Evolutionary conservation across 2,329 filamentous ascomycete species (phyloP).

Genomic region (Aureobasidium melanogenum): DNA sequence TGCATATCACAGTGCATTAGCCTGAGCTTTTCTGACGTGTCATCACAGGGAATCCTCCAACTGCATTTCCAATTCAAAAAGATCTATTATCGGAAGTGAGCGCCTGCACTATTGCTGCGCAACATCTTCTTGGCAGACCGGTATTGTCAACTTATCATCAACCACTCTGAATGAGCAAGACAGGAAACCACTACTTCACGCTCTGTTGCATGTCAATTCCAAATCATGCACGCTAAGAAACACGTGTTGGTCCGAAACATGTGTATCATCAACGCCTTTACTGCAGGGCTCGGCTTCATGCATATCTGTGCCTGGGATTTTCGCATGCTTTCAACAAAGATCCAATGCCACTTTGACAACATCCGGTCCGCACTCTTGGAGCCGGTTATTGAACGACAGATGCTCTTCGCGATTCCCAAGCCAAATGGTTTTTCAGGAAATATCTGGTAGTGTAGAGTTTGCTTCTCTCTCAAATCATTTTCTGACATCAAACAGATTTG

Average conservation of each 20-base stretch:
- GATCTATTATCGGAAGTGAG: constrained; percentile 43
- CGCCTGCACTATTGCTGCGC: background rate
- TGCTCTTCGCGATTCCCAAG: background rate
- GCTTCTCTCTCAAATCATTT: background rate
- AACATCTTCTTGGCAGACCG: background rate
- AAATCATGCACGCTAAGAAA: constrained; percentile 6
- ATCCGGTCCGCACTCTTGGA: background rate
- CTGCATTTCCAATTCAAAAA: constrained; percentile 99
- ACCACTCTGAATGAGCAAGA: background rate
- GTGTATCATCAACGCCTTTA: constrained; percentile 2
- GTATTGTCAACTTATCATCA: background rate
- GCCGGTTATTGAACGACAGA: background rate
- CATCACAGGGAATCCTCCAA: constrained; percentile 78
- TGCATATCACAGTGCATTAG: background rate
- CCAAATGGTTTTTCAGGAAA: background rate
- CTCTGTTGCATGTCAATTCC: constrained; percentile 7
- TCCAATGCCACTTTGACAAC: background rate
- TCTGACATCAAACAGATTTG: constrained; percentile 2
- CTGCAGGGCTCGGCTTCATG: constrained; percentile 5
- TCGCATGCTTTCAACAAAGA: constrained; percentile 1
- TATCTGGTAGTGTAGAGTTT: constrained; percentile 3
- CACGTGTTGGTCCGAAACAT: constrained; percentile 1
- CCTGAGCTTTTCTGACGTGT: background rate
- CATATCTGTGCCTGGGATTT: background rate
- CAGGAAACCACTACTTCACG: background rate